Evolutionary conservation across 1,284 basidiomycete species (phyloP).

Genomic region (Phellopilus nigrolimitatus): DNA sequence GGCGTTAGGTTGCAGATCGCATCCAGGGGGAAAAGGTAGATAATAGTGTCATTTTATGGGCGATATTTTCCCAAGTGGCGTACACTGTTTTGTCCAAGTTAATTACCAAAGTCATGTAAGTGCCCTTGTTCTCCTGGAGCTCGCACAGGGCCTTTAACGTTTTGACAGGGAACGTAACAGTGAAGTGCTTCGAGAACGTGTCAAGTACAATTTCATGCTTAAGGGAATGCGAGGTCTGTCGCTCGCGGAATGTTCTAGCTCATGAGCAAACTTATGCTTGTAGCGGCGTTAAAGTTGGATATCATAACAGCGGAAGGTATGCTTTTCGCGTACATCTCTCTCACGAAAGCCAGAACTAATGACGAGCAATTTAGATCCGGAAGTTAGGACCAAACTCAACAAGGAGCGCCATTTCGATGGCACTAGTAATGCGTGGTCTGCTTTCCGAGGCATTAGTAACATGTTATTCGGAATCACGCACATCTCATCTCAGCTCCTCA

Average conservation of each 20-base stretch:
- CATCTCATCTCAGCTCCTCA: background rate
- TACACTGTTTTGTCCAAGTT: background rate
- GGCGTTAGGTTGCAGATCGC: background rate
- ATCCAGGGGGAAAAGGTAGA: constrained; percentile 1
- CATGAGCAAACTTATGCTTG: background rate
- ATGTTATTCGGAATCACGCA: background rate
- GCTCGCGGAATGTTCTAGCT: background rate
- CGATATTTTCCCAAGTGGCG: background rate
- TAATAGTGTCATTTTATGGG: background rate
- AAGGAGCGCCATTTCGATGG: background rate
- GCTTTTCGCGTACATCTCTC: no score
- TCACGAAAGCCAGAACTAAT: background rate
- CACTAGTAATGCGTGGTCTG: background rate
- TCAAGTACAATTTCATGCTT: constrained; percentile 6
- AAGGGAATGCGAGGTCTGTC: constrained; percentile 3
- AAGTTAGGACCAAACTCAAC: background rate
- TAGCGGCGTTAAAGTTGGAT: background rate
- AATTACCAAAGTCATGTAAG: background rate
- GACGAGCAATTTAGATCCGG: background rate
- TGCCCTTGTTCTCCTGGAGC: background rate
- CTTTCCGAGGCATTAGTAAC: background rate
- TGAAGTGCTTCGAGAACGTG: constrained; percentile 1
- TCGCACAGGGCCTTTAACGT: background rate
- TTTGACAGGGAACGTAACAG: background rate
- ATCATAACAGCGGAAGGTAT: background rate